Evolutionary conservation across 2,329 filamentous ascomycete species (phyloP).

Genomic region (Knoxdaviesia proteae): DNA sequence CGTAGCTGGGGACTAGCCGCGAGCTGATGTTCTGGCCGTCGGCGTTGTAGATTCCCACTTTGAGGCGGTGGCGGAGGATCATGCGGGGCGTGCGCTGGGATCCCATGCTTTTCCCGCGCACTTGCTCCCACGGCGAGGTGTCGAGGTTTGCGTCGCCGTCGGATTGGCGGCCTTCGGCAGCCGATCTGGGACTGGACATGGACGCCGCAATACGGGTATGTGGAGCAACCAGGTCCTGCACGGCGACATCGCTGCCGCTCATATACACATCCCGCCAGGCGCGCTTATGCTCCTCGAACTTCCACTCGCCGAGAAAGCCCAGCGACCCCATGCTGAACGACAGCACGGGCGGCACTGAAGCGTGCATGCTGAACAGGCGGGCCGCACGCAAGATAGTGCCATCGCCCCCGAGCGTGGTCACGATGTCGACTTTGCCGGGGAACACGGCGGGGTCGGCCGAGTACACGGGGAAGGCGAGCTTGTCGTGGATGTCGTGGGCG

Average conservation of each 20-base stretch:
- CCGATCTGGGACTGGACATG: not conserved
- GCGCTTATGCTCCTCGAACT: slow-evolving; percentile 77
- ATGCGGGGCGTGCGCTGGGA: slow-evolving; percentile 54
- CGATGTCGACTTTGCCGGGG: slow-evolving; percentile 66
- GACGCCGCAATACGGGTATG: slow-evolving; percentile 16
- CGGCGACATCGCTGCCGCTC: slow-evolving; percentile 35
- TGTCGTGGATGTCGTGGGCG: slow-evolving; percentile 48
- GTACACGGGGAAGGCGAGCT: slow-evolving; percentile 56
- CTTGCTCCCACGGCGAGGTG: slow-evolving; percentile 38
- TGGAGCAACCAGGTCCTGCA: slow-evolving; percentile 19
- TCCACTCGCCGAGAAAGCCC: slow-evolving; percentile 92
- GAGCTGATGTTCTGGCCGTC: slow-evolving; percentile 39
- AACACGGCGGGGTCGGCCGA: slow-evolving; percentile 31
- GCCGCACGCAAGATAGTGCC: slow-evolving; percentile 75
- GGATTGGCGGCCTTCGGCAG: no score
- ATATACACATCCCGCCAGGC: slow-evolving; percentile 89
- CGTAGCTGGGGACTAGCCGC: slow-evolving; percentile 16
- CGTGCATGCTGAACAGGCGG: slow-evolving; percentile 51
- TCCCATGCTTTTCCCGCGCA: slow-evolving; percentile 67
- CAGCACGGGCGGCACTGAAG: slow-evolving; percentile 70
- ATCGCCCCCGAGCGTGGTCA: slow-evolving; percentile 81
- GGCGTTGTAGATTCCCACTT: slow-evolving; percentile 63
- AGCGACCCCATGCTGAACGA: slow-evolving; percentile 95
- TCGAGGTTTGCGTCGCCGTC: not conserved
- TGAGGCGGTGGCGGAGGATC: slow-evolving; percentile 67